phyloP scores from a whole-genome alignment of 352 stramenopile species.

The Blastocystis sp. region DNA sequence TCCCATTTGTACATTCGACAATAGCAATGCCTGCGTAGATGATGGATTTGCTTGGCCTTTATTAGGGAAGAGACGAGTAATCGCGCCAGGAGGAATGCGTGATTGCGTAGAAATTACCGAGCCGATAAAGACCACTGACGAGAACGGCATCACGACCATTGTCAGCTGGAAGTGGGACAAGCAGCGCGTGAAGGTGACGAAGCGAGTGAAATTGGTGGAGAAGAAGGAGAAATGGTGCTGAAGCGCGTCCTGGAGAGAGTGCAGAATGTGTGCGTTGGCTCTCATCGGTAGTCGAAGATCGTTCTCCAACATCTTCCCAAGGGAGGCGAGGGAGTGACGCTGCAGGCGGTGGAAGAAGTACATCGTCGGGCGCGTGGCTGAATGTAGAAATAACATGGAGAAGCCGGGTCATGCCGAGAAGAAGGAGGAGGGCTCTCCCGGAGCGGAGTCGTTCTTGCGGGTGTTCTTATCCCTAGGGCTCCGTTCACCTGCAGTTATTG shows the following conservation, averaged over 20 bases:
- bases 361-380: not conserved
- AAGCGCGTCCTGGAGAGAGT: constrained; percentile 52
- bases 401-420: constrained; percentile 13
- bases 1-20: not conserved
- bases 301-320: constrained; percentile 16
- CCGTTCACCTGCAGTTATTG: constrained; percentile 22
- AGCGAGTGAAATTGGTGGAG: not conserved
- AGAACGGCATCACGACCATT: constrained; percentile 56
- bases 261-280: not conserved
- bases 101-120: constrained; percentile 30
- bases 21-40: not conserved
- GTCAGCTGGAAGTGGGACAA: constrained; percentile 39
- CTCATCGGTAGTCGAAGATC: constrained; percentile 30
- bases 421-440: constrained; percentile 17
- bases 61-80: not conserved
- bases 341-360: constrained; percentile 13
- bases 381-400: constrained; percentile 50
- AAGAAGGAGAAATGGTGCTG: constrained; percentile 1
- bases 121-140: constrained; percentile 15
- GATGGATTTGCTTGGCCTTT: not conserved
- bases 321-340: constrained; percentile 46
- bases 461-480: constrained; percentile 3
- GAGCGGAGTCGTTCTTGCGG: not conserved
- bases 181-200: constrained; percentile 31
- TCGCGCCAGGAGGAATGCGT: not conserved